Percentiles rank a stretch among this genome's conserved stretches.
These are phyloP conservation scores for Selenicereus undatus DNA, from an alignment of 148 eudicot genomes.

Conservation along the genomic window DNA sequence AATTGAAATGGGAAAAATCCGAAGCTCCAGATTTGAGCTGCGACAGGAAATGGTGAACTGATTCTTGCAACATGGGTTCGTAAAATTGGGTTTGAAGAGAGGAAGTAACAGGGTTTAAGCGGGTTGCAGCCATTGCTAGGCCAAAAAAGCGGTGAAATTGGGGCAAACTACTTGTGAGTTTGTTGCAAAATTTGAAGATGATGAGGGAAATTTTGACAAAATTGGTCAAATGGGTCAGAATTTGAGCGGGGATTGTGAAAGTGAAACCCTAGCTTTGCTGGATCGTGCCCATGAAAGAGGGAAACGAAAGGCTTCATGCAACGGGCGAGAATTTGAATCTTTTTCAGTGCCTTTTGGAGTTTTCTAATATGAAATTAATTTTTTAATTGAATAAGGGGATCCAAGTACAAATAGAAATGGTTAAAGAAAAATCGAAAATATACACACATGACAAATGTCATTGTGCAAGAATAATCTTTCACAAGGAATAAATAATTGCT, in stretches of 20 bases:
- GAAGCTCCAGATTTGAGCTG: slow-evolving; percentile 42
- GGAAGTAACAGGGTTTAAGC: slow-evolving; percentile 12
- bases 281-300: slow-evolving; percentile 12
- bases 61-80: slow-evolving; percentile 60
- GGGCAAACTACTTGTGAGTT: slow-evolving; percentile 4
- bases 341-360: slow-evolving; percentile 14
- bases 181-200: not conserved
- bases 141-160: slow-evolving; percentile 5
- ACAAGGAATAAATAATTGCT: too few species aligned
- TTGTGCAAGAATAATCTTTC: too few species aligned
- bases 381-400: not conserved
- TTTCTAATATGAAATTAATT: not conserved
- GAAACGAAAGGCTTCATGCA: slow-evolving; percentile 19
- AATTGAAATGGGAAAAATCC: slow-evolving; percentile 49
- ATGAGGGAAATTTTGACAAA: not conserved
- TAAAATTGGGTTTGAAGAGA: slow-evolving; percentile 22
- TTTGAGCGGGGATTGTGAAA: slow-evolving; percentile 8
- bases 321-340: slow-evolving; percentile 47
- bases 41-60: slow-evolving; percentile 51
- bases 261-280: slow-evolving; percentile 37
- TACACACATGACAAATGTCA: too few species aligned
- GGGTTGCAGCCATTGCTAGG: slow-evolving; percentile 18
- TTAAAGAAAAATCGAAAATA: too few species aligned
- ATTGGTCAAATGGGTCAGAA: slow-evolving; percentile 3
- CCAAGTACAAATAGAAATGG: too few species aligned